Base-by-base conservation (phyloP, 345 rosid species). In the Balakata baccata region DNA sequence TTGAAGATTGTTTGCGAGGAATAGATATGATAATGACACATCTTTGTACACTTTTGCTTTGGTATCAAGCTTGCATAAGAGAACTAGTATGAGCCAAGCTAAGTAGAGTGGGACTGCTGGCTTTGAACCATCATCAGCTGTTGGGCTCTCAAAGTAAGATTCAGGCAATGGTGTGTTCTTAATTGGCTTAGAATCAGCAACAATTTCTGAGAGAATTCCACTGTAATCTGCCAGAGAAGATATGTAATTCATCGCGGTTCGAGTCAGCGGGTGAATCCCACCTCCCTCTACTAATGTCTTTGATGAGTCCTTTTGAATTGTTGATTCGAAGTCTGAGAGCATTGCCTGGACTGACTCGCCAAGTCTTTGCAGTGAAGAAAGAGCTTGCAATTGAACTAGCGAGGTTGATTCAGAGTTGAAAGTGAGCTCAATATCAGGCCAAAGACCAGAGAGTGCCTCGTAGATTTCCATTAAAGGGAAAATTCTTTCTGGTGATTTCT, bases 381-480 rank as follows among this genome's bases (percentile, higher is more conserved):
- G 39, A 6, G 56, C 75, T 58, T 74, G 78, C 57, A 49, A 5
- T 69, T 70, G 65, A 51, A 74, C 61, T 6, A n/a, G 16, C 18
- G 68, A 57, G 25, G 75, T 69, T 68, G 69, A 74, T 38, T 74
- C 81, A 12, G 67, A 57, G 49, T 61, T 71, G 67, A 74, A 79
- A 14, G 54, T 69, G 23, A 66, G 41, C 8, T 79, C 81, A 38
- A 79, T 60, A 10, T 74, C 78, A 11, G 76, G 81, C 85, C 84
- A 86, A 29, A 80, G 82, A 5, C 75, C 83, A 0, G 83, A 81
- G 25, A 94, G 76, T 1, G 81, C 81, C 7, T 79, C 70, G 72
- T 87, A 82, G 84, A 92, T 80, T 64, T 85, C 93, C 72, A 94
- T 78, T 18, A 87, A 56, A 0, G 87, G 85, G 73, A 90, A 92